Conservation (phyloP, 257 asterid species). For the Capsicum chinense region DNA sequence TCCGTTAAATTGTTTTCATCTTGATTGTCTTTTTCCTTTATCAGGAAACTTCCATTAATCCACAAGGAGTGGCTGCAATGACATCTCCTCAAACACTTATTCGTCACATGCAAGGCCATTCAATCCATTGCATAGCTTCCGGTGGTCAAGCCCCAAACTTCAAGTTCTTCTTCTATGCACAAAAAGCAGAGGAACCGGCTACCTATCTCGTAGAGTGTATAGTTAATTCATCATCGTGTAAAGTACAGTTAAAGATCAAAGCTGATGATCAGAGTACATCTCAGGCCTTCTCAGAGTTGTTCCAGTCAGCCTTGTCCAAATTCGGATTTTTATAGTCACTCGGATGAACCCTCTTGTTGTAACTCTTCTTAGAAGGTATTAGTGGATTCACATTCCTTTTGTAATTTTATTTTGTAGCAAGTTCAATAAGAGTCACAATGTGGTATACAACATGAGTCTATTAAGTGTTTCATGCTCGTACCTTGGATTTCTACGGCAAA, state of each 20-base stretch:
- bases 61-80: constrained; percentile 80
- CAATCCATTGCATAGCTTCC: constrained; percentile 90
- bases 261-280: constrained; percentile 84
- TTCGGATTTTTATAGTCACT: constrained; percentile 51
- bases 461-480: constrained; percentile 21
- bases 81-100: constrained; percentile 74
- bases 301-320: constrained; percentile 75
- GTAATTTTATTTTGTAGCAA: constrained; percentile 23
- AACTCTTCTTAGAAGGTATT: constrained; percentile 19
- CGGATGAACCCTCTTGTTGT: constrained; percentile 15
- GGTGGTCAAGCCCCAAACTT: constrained; percentile 96
- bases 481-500: background rate
- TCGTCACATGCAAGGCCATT: constrained; percentile 81
- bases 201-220: constrained; percentile 83
- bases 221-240: constrained; percentile 76
- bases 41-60: constrained; percentile 79
- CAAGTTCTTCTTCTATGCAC: constrained; percentile 91
- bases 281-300: constrained; percentile 69
- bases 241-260: constrained; percentile 85
- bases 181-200: constrained; percentile 64
- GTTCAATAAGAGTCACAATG: constrained; percentile 21
- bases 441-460: constrained; percentile 9
- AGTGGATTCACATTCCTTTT: background rate
- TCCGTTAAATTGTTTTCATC: background rate
- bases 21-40: constrained; percentile 5